Evolutionary conservation across 2,329 filamentous ascomycete genomes (phyloP).

Genomic region (Hirsutella minnesotensis): DNA sequence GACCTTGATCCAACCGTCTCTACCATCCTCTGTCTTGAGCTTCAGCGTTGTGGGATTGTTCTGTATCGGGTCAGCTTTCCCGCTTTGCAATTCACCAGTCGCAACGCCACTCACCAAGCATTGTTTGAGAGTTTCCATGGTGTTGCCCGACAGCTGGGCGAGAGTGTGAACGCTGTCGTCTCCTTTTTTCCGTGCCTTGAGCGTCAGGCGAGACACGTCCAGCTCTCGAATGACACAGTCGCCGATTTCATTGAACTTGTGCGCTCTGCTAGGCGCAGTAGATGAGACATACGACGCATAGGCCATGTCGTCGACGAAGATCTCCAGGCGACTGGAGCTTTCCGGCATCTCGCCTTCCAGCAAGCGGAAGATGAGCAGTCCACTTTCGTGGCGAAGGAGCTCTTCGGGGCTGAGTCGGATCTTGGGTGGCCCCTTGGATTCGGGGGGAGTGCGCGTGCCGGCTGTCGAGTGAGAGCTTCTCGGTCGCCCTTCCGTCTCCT

Average conservation of each 20-base stretch:
- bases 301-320: constrained; percentile 88
- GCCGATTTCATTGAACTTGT: constrained; percentile 81
- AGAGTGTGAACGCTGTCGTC: constrained; percentile 68
- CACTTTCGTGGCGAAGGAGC: constrained; percentile 75
- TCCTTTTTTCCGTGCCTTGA: constrained; percentile 72
- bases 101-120: constrained; percentile 53
- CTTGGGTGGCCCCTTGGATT: constrained; percentile 54
- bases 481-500: constrained; percentile 12
- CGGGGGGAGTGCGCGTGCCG: constrained; percentile 15
- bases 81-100: not conserved
- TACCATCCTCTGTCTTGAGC: constrained; percentile 67
- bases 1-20: constrained; percentile 70
- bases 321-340: constrained; percentile 66
- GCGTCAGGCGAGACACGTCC: constrained; percentile 88
- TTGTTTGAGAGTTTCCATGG: constrained; percentile 76
- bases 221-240: constrained; percentile 94
- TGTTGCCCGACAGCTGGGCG: constrained; percentile 74
- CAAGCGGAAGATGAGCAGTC: constrained; percentile 87
- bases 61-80: constrained; percentile 23
- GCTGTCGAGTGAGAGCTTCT: constrained; percentile 24
- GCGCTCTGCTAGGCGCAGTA: constrained; percentile 54
- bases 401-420: constrained; percentile 69
- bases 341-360: constrained; percentile 78
- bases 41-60: constrained; percentile 81
- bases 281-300: constrained; percentile 81